A percentile compares a stretch with the other conserved stretches of the same genome.
phyloP scores from a whole-genome alignment of 2,329 filamentous ascomycete genomes.

The Herpotrichia juniperi region DNA sequence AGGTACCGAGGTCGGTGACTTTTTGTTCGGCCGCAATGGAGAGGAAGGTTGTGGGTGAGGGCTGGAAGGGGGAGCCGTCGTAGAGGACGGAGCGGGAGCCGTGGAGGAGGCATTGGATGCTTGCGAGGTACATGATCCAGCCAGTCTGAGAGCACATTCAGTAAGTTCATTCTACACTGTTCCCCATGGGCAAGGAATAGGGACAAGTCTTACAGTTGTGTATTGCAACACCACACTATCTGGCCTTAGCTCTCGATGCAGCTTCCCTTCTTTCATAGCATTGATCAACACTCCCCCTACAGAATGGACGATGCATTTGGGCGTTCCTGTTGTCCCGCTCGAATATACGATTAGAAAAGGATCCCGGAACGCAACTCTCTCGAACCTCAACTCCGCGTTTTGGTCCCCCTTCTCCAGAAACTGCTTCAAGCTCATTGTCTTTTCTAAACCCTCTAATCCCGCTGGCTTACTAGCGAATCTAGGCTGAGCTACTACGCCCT shows the following conservation, averaged over 20 bases:
- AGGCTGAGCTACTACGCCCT: conserved; percentile 68
- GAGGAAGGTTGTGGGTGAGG: conserved; percentile 68
- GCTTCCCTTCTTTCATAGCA: conserved; percentile 63
- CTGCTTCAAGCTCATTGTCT: conserved; percentile 49
- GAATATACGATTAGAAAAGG: conserved; percentile 80
- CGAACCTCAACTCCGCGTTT: conserved; percentile 57
- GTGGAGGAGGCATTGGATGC: conserved; percentile 63
- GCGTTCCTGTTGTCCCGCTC: conserved; percentile 80
- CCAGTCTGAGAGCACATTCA: conserved; percentile 30
- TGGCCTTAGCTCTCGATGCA: conserved; percentile 57
- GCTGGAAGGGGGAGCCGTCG: conserved; percentile 80
- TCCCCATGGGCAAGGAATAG: not conserved
- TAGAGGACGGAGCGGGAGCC: conserved; percentile 74
- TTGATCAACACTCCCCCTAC: conserved; percentile 69
- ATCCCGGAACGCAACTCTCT: conserved; percentile 71
- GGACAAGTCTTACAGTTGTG: conserved; percentile 52
- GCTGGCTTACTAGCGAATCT: conserved; percentile 64
- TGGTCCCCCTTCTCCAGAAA: conserved; percentile 51
- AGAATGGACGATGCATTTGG: conserved; percentile 85
- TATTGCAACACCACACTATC: conserved; percentile 61
- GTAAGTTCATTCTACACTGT: not conserved
- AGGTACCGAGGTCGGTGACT: conserved; percentile 76
- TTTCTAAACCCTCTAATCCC: conserved; percentile 63
- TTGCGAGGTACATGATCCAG: conserved; percentile 86
- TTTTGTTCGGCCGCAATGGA: conserved; percentile 66